A percentile compares a stretch with the other conserved stretches of the same genome.
Evolutionary conservation across 1,284 basidiomycete species (phyloP).

Genomic region (Clitocybe nebularis): DNA sequence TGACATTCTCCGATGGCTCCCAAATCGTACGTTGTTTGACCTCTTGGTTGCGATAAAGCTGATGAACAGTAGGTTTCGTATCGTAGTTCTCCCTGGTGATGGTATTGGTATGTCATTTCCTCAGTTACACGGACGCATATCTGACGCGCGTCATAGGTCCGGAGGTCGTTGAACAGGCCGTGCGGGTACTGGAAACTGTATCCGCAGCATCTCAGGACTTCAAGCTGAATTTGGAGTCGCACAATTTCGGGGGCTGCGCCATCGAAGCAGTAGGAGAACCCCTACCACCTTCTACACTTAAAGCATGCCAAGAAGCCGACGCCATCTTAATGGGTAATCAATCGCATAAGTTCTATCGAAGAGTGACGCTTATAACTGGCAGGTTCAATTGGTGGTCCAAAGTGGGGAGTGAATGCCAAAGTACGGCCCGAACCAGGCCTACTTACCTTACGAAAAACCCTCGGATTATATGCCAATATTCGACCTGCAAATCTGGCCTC

Average conservation of each 20-base stretch:
- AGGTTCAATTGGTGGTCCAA: conserved; percentile 97
- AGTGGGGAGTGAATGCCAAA: conserved; percentile 91
- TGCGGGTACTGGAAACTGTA: conserved; percentile 79
- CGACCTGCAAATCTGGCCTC: conserved; percentile 95
- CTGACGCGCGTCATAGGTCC: conserved; percentile 59
- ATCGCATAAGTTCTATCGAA: neutral
- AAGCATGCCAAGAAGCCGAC: conserved; percentile 86
- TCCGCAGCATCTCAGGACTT: conserved; percentile 58
- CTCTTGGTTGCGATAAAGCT: conserved; percentile 6
- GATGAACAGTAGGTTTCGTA: conserved; percentile 59
- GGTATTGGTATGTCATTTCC: conserved; percentile 73
- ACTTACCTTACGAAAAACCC: conserved; percentile 86
- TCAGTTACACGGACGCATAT: conserved; percentile 1
- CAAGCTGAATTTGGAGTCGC: conserved; percentile 72
- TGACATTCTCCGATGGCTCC: conserved; percentile 24
- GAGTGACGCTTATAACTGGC: conserved; percentile 2
- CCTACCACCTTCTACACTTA: conserved; percentile 81
- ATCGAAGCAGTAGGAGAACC: conserved; percentile 88
- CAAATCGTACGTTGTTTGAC: conserved; percentile 28
- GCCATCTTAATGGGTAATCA: conserved; percentile 83
- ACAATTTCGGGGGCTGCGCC: conserved; percentile 90
- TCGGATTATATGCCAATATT: conserved; percentile 97
- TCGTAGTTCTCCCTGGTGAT: conserved; percentile 91
- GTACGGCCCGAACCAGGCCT: conserved; percentile 96
- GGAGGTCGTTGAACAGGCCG: conserved; percentile 88